Evolutionary conservation across 2,329 filamentous ascomycete species (phyloP).

Genomic region (Chaetomium globosum): DNA sequence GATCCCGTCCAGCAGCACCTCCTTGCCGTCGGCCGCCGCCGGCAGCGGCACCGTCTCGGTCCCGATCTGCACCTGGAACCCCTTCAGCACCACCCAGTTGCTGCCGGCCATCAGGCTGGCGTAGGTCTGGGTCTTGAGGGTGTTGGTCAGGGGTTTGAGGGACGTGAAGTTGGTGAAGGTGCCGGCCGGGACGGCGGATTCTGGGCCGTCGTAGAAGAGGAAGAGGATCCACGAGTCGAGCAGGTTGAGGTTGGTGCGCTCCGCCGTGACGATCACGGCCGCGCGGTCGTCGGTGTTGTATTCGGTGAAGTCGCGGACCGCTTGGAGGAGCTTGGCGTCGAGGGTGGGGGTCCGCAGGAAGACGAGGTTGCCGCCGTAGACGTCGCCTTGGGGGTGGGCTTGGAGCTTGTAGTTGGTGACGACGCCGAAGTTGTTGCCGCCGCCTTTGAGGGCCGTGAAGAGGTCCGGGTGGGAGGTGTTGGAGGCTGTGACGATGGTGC

Average conservation of each 20-base stretch:
- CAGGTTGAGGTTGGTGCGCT: slow-evolving; percentile 48
- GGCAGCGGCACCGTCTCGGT: slow-evolving; percentile 38
- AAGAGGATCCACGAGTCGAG: slow-evolving; percentile 63
- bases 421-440: slow-evolving; percentile 36
- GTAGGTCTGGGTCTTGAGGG: slow-evolving; percentile 31
- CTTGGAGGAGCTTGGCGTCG: slow-evolving; percentile 40
- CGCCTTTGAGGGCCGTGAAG: slow-evolving; percentile 35
- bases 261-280: slow-evolving; percentile 60
- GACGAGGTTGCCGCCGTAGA: slow-evolving; percentile 50
- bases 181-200: slow-evolving; percentile 48
- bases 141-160: slow-evolving; percentile 48
- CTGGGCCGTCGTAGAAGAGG: slow-evolving; percentile 62
- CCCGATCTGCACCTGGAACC: slow-evolving; percentile 35
- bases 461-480: slow-evolving; percentile 30
- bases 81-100: slow-evolving; percentile 35
- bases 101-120: slow-evolving; percentile 38
- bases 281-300: slow-evolving; percentile 63
- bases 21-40: slow-evolving; percentile 15
- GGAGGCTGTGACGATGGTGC: slow-evolving; percentile 34
- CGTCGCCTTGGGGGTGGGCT: slow-evolving; percentile 45
- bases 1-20: slow-evolving; percentile 27
- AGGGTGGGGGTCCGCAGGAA: slow-evolving; percentile 43
- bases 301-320: slow-evolving; percentile 56
- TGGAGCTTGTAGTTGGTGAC: slow-evolving; percentile 46
- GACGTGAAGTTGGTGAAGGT: slow-evolving; percentile 61